Evolutionary conservation across 352 stramenopile species (phyloP), one percentile per base, ranked within the genome.

Genomic region (Pythium periplocum): DNA sequence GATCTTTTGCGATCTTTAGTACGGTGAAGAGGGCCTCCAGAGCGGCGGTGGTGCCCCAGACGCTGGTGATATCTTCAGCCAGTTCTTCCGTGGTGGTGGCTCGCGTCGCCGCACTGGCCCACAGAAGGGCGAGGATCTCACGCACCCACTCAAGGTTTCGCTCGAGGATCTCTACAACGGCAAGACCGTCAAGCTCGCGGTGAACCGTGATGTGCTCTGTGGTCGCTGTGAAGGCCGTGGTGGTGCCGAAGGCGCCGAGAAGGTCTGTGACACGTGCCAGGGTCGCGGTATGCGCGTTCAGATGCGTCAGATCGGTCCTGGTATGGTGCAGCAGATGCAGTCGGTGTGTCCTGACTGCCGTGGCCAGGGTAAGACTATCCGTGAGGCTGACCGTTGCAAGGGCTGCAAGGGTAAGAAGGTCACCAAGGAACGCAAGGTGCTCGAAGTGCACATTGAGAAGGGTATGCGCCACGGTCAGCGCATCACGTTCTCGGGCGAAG

Each of bases 151-250:
- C 55, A 97, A 97, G 69, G 96, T 99, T 31, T 97, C 88, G 48
- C 77, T 99, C 44, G 96, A 99, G 69, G 97, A 99, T 63, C 70
- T 99, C 45, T 99, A 99, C 87, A 99, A 99, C 64, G 97, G 97
- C 66, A 99, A 99, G 75, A 99, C 94, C 5, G 91, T 98, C 46
- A 98, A 98, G 62, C 74, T 99, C 26, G 94, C 96, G 2, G 93
- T 99, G 51, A 98, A 97, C 62, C 93, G 96, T 39, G 96, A 99
- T 64, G 89, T 96, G 57, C 62, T 96, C 8, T 98, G 91, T 51
- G 63, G 67, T 30, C 72, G 80, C 55, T 98, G 91, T 59, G 85
- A 93, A 33, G 91, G 91, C 46, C 75, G 75, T 37, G 91, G 91
- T 43, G 93, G 97, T 42, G 96, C 97, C 38, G 80, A 96, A 43